Evolutionary conservation across 768 basidiomycete genomes (phyloP), one percentile per base, ranked within the genome.

Genomic region (Russula emetica): DNA sequence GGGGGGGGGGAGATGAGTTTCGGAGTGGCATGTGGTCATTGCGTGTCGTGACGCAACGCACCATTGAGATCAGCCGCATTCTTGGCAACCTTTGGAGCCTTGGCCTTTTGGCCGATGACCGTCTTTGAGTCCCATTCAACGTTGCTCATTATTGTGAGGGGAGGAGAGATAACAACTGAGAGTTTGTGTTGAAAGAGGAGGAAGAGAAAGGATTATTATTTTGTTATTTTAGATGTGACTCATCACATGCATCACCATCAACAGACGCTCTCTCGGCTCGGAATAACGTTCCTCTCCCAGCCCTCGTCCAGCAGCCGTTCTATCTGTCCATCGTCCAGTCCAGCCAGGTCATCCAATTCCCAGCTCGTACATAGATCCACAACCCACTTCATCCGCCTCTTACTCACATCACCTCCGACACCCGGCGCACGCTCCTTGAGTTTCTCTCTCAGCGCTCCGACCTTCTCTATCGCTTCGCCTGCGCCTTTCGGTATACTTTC

Each of bases 361-460:
- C 95, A 98, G 34, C 78, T 74, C 64, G 92, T 91, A 75, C 93
- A 98, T 26, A 97, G 77, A 65, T 81, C 82, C 22, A 87, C 83
- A 89, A 97, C 95, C 93, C 92, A 95, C 67, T 80, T 82, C 94
- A 98, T 98, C 71, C 96, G 78, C 70, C 80, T 82, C 73, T 85
- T 84, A 47, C 93, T 86, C 57, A 90, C 70, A 55, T 81, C 78
- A 3, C 93, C 92, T 8, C 91, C 93, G 4, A 91, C 85, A 0
- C 92, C 94, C 1, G 90, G 89, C 16, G 89, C 93, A 38, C 88
- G 81, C 71, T 86, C 81, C 71, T 92, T 87, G 71, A 99, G 77
- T 72, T 81, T 83, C 28, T 73, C 72, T 69, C 97, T 78, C 49
- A 98, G 77, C 67, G 77, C 74, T 7, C 97, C 97, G 57, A 97